A percentile compares a stretch with the other conserved stretches of the same genome.
phyloP scores from a whole-genome alignment of 257 asterid genomes.

The Solanum sitiens region DNA sequence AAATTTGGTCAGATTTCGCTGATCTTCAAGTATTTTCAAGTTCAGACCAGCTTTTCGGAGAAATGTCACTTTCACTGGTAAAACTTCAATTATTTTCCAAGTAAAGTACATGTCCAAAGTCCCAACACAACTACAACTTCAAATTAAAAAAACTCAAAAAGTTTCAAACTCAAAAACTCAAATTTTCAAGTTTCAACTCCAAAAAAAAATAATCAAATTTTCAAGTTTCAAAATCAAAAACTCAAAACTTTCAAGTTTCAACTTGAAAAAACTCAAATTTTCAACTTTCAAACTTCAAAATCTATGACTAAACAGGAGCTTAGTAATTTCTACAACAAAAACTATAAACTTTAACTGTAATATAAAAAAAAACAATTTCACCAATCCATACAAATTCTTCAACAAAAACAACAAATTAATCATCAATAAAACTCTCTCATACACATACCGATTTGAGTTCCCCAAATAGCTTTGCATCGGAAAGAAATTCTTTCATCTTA shows the following conservation, averaged over 20 bases:
- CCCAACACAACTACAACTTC: background rate
- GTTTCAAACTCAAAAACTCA: no score
- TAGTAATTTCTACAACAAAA: background rate
- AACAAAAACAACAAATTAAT: background rate
- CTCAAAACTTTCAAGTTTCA: background rate
- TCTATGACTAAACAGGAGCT: background rate
- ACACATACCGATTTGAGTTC: constrained; percentile 51
- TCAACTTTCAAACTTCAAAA: background rate
- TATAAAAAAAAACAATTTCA: background rate
- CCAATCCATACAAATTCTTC: background rate
- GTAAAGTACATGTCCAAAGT: background rate
- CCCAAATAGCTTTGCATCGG: constrained; percentile 39
- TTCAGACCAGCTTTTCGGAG: background rate
- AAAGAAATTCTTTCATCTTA: constrained; percentile 52
- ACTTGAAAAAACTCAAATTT: no score
- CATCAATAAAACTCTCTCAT: background rate
- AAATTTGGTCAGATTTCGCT: background rate
- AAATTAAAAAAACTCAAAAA: background rate
- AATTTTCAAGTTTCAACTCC: no score
- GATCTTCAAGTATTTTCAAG: background rate
- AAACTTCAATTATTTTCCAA: background rate
- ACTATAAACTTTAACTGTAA: background rate
- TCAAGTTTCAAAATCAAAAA: no score
- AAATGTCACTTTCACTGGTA: background rate
- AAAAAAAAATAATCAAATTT: no score